A percentile compares a stretch with the other conserved stretches of the same genome.
Conservation (phyloP, 2,329 filamentous ascomycete genomes). For the Fusarium burgessii region DNA sequence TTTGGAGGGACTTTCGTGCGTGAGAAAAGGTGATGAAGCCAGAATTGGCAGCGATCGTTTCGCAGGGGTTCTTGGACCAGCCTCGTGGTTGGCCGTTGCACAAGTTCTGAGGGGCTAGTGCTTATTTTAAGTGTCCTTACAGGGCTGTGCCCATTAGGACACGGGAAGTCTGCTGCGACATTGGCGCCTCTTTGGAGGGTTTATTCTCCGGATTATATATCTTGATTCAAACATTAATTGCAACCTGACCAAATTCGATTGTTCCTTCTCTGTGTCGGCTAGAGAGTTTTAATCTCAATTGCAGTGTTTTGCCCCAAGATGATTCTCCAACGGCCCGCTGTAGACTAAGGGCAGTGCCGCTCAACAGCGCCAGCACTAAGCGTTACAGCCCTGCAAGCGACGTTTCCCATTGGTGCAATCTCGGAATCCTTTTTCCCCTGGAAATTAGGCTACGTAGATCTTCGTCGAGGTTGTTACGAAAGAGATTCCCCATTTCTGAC, state of each 20-base stretch:
- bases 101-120: constrained; percentile 13
- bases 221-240: background rate
- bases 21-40: constrained; percentile 1
- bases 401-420: background rate
- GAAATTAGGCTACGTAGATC: constrained; percentile 12
- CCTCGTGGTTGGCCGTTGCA: background rate
- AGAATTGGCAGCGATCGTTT: constrained; percentile 18
- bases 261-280: background rate
- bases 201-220: background rate
- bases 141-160: background rate
- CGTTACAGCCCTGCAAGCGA: background rate
- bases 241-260: background rate
- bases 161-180: background rate
- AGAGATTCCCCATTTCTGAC: too few relatives aligned
- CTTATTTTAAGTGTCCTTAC: background rate
- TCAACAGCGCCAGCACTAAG: constrained; percentile 9
- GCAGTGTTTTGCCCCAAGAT: background rate
- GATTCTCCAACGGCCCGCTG: background rate
- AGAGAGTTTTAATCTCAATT: background rate
- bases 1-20: constrained; percentile 14
- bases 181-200: background rate
- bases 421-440: constrained; percentile 1
- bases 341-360: background rate
- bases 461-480: background rate
- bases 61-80: background rate